Evolutionary conservation across 345 rosid genomes (phyloP), one percentile per base, ranked within the genome.

Genomic region (Eucalyptus grandis): DNA sequence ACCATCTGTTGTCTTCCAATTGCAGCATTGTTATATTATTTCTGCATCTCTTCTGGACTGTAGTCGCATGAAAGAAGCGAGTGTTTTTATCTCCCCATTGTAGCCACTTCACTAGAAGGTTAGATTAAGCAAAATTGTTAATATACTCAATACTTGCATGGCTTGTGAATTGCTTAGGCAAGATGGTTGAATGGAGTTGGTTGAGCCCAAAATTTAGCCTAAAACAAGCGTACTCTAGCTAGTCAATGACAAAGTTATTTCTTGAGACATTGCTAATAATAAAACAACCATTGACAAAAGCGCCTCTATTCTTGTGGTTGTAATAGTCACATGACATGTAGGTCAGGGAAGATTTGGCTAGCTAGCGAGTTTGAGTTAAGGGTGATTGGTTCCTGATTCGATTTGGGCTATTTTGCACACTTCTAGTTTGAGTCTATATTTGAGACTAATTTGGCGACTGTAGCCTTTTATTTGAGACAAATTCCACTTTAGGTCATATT

Each of bases 331-430:
- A 65, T 65, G 77, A 7, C 37, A 65, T 14, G 77, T 9, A 7
- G 5, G 21, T 8, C 3, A 7, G 0, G 19, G 77, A 65, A 65
- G 40, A 65, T 65, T 65, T 65, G 77, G 77, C 77, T 0, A 14
- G 6, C 10, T n/a, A 1, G 77, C 0, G 21, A n/a, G 37, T 14
- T 65, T 16, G 10, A 65, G 19, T 17, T 53, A 21, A 53, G 26
- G 26, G 11, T 21, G 58, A 53, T 56, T 0, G 2, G 14, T 9
- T 24, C 6, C 2, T 10, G 1, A 56, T 56, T 56, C 1, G 30
- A 56, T 56, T 5, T 53, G 26, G 58, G 10, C 0, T 53, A 0
- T 53, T 53, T 53, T 53, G 58, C 58, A 21, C 26, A 53, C 58
- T 53, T 53, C 26, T 53, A 53, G 58, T 53, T 53, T 53, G 58